Base-by-base conservation (phyloP, 768 basidiomycete genomes). In the Lepiota brunneoincarnata region DNA sequence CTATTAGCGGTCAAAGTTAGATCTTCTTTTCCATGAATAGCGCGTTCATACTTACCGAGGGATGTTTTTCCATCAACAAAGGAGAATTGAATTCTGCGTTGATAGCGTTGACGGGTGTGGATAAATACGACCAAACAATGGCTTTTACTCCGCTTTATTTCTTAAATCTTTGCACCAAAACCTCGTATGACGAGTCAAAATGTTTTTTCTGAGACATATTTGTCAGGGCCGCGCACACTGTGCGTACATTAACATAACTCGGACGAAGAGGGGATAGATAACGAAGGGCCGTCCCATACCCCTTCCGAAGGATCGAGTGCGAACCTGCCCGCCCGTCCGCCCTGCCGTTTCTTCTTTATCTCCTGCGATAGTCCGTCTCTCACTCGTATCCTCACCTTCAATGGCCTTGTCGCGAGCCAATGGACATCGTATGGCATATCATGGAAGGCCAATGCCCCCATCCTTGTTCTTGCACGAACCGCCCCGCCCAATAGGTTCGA, bases 1-100 rank as follows among this genome's bases (percentile, higher is more conserved):
- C 84, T 84, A 47, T 6, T 10, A 39, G 21, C 20, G 35, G 41
- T 61, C 41, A 61, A 26, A 38, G 21, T 17, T 34, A 41, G 21
- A 20, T 47, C 12, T 14, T 24, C 63, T 6, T 34, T 10, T 20
- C 37, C 20, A 42, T 26, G 14, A 11, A 15, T 5, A 24, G n/a
- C 23, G 21, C 20, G 15, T 23, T 7, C 20, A 31, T 4, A 35
- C 61, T 18, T 59, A 69, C 67, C 17, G 67, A 69, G 45, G 67
- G 66, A 59, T 69, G 67, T 3, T 60, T 58, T 39, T 69, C 62
- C 66, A 69, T 69, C 43, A 36, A 43, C 23, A 45, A 52, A 34
- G 45, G 1, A 38, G 12, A 26, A 41, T 12, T 17, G n/a, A n/a
- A 12, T 15, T 42, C 20, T 4, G 41, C n/a, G n/a, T n/a, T n/a